A percentile compares a stretch with the other conserved stretches of the same genome.
Conservation (phyloP, 176 grass and related monocot genomes). For the maize (Zea mays) region DNA sequence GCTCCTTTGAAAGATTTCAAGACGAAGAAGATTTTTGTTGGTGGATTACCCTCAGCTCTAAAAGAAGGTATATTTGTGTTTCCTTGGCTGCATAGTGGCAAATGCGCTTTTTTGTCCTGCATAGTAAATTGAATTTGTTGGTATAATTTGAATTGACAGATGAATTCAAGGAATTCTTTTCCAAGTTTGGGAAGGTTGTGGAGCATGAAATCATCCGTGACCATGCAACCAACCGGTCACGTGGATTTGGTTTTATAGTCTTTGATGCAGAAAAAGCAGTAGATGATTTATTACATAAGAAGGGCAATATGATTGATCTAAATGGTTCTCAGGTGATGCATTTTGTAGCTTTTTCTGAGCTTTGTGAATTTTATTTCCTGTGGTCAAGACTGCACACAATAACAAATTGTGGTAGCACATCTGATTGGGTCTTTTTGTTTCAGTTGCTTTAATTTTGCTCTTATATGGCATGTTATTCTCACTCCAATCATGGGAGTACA, state of each 20-base stretch:
- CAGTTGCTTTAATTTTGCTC: constrained; percentile 10
- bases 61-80: constrained; percentile 60
- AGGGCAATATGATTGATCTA: constrained; percentile 92
- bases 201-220: constrained; percentile 89
- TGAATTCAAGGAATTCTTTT: constrained; percentile 89
- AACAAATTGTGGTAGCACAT: constrained; percentile 8
- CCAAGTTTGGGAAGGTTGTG: constrained; percentile 69
- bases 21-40: constrained; percentile 91
- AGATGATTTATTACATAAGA: constrained; percentile 93
- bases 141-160: constrained; percentile 50
- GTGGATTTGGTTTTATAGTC: constrained; percentile 92
- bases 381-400: not conserved
- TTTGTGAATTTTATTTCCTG: constrained; percentile 35
- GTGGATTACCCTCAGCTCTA: constrained; percentile 65
- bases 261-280: constrained; percentile 84
- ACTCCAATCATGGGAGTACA: constrained; percentile 29
- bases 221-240: constrained; percentile 66
- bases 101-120: not conserved
- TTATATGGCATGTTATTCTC: constrained; percentile 40
- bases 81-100: not conserved
- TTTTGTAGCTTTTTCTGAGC: constrained; percentile 21
- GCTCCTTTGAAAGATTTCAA: constrained; percentile 87
- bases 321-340: constrained; percentile 86
- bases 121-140: not conserved
- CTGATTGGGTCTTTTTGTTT: constrained; percentile 24